A percentile compares a stretch with the other conserved stretches of the same genome.
Conservation (phyloP, 441 rosid species). For the Populus hybrid region DNA sequence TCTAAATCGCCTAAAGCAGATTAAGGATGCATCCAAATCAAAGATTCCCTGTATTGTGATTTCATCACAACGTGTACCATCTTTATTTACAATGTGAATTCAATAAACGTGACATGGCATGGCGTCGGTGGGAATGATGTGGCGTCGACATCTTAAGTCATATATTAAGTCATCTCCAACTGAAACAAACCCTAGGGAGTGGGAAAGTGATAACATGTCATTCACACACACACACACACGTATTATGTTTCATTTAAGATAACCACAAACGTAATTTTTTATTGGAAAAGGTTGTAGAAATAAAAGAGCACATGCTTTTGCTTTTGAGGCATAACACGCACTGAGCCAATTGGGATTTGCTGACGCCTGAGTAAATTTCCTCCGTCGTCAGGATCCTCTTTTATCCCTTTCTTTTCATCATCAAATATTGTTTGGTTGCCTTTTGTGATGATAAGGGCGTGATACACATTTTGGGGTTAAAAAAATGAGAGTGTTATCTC, state of each 20-base stretch:
- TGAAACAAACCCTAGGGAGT: slow-evolving; percentile 18
- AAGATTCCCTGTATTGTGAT: slow-evolving; percentile 23
- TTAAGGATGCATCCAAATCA: slow-evolving; percentile 23
- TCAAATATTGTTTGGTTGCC: slow-evolving; percentile 22
- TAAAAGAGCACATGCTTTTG: slow-evolving; percentile 25
- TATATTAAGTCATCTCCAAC: slow-evolving; percentile 30
- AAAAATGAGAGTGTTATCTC: background rate
- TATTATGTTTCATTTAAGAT: slow-evolving; percentile 10
- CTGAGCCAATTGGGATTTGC: slow-evolving; percentile 12
- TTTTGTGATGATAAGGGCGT: slow-evolving; percentile 22
- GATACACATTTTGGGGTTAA: background rate
- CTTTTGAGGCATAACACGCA: slow-evolving; percentile 17
- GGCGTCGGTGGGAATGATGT: slow-evolving; percentile 34
- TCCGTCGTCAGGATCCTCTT: background rate
- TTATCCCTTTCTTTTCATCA: background rate
- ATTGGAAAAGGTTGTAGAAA: background rate
- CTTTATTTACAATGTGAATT: background rate
- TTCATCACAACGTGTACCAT: slow-evolving; percentile 21
- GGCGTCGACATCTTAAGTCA: slow-evolving; percentile 27
- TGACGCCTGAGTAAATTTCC: slow-evolving; percentile 4
- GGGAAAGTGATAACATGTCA: slow-evolving; percentile 25
- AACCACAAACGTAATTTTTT: slow-evolving; percentile 19
- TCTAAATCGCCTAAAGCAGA: background rate
- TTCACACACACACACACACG: background rate
- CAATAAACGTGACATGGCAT: slow-evolving; percentile 15